Evolutionary conservation across 345 rosid genomes (phyloP).

Genomic region (Acer saccharum): DNA sequence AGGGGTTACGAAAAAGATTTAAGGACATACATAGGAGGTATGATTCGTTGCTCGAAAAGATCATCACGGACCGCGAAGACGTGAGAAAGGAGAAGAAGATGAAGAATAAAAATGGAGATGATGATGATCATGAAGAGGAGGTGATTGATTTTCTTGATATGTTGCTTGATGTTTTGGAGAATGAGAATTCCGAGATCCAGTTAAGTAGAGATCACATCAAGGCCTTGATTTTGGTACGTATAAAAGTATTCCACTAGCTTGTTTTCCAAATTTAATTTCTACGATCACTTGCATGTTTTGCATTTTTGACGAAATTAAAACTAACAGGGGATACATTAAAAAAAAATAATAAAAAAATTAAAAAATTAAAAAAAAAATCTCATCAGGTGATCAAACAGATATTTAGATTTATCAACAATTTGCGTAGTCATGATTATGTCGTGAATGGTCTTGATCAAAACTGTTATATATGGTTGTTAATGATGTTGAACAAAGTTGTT

Average conservation of each 20-base stretch:
- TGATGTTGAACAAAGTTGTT: no score
- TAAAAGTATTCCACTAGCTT: no score
- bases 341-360: no score
- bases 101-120: conserved; percentile 2
- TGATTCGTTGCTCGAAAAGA: conserved; percentile 39
- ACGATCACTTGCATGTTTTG: not conserved
- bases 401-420: not conserved
- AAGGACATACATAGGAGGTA: conserved; percentile 32
- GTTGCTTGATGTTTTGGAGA: conserved; percentile 38
- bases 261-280: no score
- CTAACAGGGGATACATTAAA: no score
- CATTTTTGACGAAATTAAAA: not conserved
- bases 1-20: conserved; percentile 36
- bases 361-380: no score
- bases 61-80: conserved; percentile 32
- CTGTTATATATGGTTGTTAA: no score
- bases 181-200: conserved; percentile 28
- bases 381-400: no score
- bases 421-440: no score
- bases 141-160: conserved; percentile 43
- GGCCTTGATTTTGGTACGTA: conserved; percentile 35
- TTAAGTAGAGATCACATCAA: conserved; percentile 40
- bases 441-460: not conserved
- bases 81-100: conserved; percentile 14
- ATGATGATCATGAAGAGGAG: conserved; percentile 14